Evolutionary conservation across 495 filamentous ascomycete genomes (phyloP).

Genomic region (Penicillium dipodomyicola): DNA sequence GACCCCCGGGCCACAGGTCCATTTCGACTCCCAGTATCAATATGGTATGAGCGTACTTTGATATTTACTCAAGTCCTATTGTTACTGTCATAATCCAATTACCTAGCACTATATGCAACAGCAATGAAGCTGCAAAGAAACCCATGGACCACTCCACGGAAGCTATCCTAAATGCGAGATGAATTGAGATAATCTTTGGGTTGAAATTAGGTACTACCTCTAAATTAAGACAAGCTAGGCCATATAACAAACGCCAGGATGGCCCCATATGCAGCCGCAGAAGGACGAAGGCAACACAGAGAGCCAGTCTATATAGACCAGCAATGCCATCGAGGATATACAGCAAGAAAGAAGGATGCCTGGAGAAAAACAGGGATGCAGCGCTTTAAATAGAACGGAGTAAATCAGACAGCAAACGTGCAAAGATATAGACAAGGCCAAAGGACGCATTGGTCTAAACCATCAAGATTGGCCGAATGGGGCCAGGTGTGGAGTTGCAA

Average conservation of each 20-base stretch:
- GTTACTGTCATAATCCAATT: not conserved
- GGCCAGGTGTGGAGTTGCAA: slow-evolving; percentile 15
- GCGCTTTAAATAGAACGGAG: slow-evolving; percentile 3
- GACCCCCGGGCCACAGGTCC: too few species aligned
- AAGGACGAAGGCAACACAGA: not conserved
- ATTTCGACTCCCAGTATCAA: not conserved
- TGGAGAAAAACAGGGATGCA: slow-evolving; percentile 17
- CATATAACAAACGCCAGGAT: slow-evolving; percentile 1
- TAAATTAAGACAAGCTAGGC: slow-evolving; percentile 4
- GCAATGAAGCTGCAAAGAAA: not conserved
- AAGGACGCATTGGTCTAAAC: slow-evolving; percentile 4
- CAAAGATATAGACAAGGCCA: slow-evolving; percentile 21
- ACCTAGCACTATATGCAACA: not conserved
- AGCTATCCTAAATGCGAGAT: not conserved
- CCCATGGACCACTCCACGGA: not conserved
- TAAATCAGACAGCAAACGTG: slow-evolving; percentile 5
- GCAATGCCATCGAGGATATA: slow-evolving; percentile 5
- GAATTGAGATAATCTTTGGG: not conserved
- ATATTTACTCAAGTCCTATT: not conserved
- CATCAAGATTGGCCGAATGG: slow-evolving; percentile 21
- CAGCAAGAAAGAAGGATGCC: slow-evolving; percentile 8
- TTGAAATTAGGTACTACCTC: slow-evolving; percentile 4
- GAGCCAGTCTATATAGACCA: slow-evolving; percentile 6
- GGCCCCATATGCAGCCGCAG: slow-evolving; percentile 1
- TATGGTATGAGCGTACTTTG: not conserved